Evolutionary conservation across 345 rosid species (phyloP).

Genomic region (Citrus sp.): DNA sequence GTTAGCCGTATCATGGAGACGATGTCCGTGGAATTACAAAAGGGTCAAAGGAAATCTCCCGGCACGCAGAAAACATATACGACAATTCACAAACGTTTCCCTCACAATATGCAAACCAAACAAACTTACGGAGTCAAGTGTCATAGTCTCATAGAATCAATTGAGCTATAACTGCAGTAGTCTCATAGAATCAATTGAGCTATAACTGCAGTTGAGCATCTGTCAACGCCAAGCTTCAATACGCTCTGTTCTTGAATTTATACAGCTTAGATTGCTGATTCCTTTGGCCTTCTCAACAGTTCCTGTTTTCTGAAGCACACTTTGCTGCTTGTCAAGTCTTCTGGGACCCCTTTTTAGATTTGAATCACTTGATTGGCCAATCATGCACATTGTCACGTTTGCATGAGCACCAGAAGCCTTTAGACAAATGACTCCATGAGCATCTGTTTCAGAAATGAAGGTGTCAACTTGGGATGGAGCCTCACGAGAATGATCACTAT

Average conservation of each 20-base stretch:
- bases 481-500: conserved; percentile 17
- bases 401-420: conserved; percentile 7
- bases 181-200: no score
- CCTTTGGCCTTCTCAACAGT: conserved; percentile 38
- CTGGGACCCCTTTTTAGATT: conserved; percentile 25
- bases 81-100: conserved; percentile 18
- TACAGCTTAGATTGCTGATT: conserved; percentile 52
- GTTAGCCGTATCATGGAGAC: conserved; percentile 20
- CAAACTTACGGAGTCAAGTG: not conserved
- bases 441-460: conserved; percentile 11
- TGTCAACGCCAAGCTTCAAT: conserved; percentile 64
- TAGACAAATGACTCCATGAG: conserved; percentile 4
- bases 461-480: conserved; percentile 12
- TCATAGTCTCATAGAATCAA: conserved; percentile 4
- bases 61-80: conserved; percentile 22
- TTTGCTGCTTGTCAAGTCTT: conserved; percentile 25
- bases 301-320: conserved; percentile 27
- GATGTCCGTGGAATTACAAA: conserved; percentile 9
- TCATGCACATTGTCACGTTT: conserved; percentile 21
- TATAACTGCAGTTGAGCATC: not conserved
- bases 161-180: not conserved
- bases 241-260: conserved; percentile 62
- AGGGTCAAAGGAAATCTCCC: conserved; percentile 19
- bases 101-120: conserved; percentile 8
- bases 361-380: conserved; percentile 40